Evolutionary conservation across 345 rosid genomes (phyloP), one percentile per base, ranked within the genome.

Genomic region (Iberis pinnata): DNA sequence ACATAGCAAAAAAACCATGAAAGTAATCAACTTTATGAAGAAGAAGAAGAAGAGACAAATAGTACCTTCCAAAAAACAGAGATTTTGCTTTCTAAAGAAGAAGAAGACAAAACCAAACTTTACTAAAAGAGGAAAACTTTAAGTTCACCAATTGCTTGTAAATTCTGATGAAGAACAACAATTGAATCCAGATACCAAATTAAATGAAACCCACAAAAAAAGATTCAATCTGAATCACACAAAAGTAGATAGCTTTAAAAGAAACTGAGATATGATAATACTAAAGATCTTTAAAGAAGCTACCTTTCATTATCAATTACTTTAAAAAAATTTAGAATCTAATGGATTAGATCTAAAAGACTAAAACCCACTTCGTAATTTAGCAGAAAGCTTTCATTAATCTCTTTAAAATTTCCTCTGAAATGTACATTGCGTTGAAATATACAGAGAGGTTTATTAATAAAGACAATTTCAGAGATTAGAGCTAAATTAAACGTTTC

Each of bases 151-250:
- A 42, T 43, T 46, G 18, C 49, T 49, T 42, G 15, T 14, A 41
- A 17, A 4, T 29, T 51, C 66, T 37, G 59, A 22, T 58, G 63
- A 54, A 38, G 18, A 61, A 18, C 42, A 52, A 29, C 54, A 57
- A 12, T 6, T n/a, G 49, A 31, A 41, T 49, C 29, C 26, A 58
- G 54, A 44, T 66, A 2, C 43, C 14, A 67, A 46, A 37, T 39
- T 46, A 13, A 9, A 31, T 1, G 14, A 35, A 44, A 42, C 15
- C 2, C 22, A 41, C 6, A 18, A 51, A 44, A 0, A 24, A 18
- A 58, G 60, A 51, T 43, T 46, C 56, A 67, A 53, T 59, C 39
- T 36, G 58, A 53, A 53, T 60, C 61, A 67, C 67, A 47, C n/a
- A 31, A 60, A 53, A 46, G 61, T 53, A 9, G 13, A 53, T 41